Base-by-base conservation (phyloP, 495 filamentous ascomycete species). In the Xylaria scruposa region DNA sequence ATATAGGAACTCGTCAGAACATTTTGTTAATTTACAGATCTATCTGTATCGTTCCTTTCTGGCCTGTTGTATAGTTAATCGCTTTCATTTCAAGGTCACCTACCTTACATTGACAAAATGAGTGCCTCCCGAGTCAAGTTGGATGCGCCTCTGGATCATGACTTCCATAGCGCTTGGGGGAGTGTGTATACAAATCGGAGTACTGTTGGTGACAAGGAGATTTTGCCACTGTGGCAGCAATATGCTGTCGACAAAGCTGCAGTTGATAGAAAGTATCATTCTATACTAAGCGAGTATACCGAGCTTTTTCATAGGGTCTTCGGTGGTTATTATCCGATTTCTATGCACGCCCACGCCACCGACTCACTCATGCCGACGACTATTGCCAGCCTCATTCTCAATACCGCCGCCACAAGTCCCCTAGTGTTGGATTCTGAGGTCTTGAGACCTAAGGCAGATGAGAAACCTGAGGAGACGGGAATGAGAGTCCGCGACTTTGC, bases 311-410 rank as follows among this genome's bases (percentile, higher is more conserved):
- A 36, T 36, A 46, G 56, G 7, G 65, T 69, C 33, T 72, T 72
- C 29, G 19, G 62, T 26, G 65, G 58, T 8, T 72, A 72, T 46
- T 69, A 72, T 56, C 71, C 65, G 1, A 72, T 72, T 58, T 72
- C 71, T 24, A 63, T 72, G 71, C 71, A 68, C 31, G 64, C 71
- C 40, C 71, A 72, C 36, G 71, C 71, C 33, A 67, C 65, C 10
- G 65, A 67, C 21, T 54, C 65, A 19, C 47, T 56, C 36, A 54
- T 38, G 42, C 65, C 65, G n/a, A 67, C 65, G 42, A 67, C 65
- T 5, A 67, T 67, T 44, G 65, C 65, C 33, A 67, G 65, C 8
- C 65, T 67, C 49, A 67, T 67, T n/a, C 65, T 56, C 47, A 67
- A 67, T 9, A 67, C 47, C 17, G 65, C 65, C n/a, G 65, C 65